A percentile compares a stretch with the other conserved stretches of the same genome.
These are phyloP conservation scores for Silene coronaria DNA, from an alignment of 179 eudicot species.

Conservation along the genomic window DNA sequence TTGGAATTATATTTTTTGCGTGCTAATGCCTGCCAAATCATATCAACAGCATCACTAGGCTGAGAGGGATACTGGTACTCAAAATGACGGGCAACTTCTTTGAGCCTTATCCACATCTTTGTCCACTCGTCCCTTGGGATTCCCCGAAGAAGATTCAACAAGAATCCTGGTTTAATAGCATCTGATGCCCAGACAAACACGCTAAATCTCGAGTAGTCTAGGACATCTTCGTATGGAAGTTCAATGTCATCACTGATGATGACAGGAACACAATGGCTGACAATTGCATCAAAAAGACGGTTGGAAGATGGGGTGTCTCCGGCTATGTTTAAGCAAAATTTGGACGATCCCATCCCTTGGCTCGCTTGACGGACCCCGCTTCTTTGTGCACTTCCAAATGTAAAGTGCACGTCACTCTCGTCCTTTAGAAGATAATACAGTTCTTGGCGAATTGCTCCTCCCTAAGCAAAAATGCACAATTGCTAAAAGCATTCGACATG, in stretches of 20 bases:
- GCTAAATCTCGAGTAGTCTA: conserved; percentile 76
- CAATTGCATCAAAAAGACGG: conserved; percentile 90
- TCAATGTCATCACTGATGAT: conserved; percentile 87
- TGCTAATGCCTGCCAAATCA: conserved; percentile 84
- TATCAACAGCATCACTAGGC: conserved; percentile 76
- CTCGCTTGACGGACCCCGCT: conserved; percentile 66
- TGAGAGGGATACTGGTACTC: conserved; percentile 79
- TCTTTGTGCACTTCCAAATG: conserved; percentile 60
- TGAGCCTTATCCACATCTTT: conserved; percentile 76
- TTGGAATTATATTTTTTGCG: conserved; percentile 39
- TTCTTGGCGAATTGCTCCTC: conserved; percentile 82
- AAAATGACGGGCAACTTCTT: conserved; percentile 56
- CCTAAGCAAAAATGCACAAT: conserved; percentile 33
- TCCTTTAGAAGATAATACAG: conserved; percentile 80
- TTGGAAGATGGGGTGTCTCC: conserved; percentile 99
- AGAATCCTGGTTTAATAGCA: conserved; percentile 61
- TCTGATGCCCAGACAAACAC: conserved; percentile 66
- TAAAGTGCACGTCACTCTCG: conserved; percentile 74
- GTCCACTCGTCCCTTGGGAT: conserved; percentile 65
- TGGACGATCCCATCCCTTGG: conserved; percentile 76
- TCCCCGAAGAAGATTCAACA: conserved; percentile 60
- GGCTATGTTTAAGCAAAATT: conserved; percentile 89
- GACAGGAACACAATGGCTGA: conserved; percentile 89
- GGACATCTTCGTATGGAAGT: conserved; percentile 82
- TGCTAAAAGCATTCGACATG: background rate